Percentiles rank a stretch among this genome's conserved stretches.
Evolutionary conservation across 345 rosid species (phyloP).

Genomic region (Rhodamnia argentea): DNA sequence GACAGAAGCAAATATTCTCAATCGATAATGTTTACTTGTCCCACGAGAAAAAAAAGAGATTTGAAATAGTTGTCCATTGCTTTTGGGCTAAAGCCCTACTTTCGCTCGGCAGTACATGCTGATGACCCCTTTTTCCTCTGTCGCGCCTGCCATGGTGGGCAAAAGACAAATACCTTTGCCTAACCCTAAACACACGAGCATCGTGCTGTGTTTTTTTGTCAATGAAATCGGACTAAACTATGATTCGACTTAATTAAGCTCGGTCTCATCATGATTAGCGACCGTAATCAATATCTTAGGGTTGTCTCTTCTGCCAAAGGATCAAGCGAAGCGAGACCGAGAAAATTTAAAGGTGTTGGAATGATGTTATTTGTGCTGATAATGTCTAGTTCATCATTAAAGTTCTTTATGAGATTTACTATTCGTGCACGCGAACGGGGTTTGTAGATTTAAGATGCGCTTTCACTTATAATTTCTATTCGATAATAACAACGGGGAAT

Average conservation of each 20-base stretch:
- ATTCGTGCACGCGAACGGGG: background rate
- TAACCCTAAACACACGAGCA: background rate
- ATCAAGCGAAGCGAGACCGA: background rate
- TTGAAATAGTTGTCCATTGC: background rate
- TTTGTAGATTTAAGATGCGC: background rate
- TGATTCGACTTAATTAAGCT: background rate
- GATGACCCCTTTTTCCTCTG: background rate
- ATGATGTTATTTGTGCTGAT: background rate
- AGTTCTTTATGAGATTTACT: background rate
- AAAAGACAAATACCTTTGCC: background rate
- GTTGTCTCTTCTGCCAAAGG: background rate
- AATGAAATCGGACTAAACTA: background rate
- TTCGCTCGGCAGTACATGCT: background rate
- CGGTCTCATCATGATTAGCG: background rate
- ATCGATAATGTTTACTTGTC: background rate
- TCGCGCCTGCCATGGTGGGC: background rate
- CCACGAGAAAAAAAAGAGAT: background rate
- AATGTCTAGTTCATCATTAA: background rate
- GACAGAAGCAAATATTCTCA: background rate
- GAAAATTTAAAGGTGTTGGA: background rate
- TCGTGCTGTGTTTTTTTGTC: background rate
- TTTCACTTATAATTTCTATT: background rate
- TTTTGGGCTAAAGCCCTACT: background rate
- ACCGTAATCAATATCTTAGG: background rate
- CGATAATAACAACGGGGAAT: background rate